Evolutionary conservation across 2,329 filamentous ascomycete species (phyloP).

Genomic region (Stagonosporopsis rhizophila): DNA sequence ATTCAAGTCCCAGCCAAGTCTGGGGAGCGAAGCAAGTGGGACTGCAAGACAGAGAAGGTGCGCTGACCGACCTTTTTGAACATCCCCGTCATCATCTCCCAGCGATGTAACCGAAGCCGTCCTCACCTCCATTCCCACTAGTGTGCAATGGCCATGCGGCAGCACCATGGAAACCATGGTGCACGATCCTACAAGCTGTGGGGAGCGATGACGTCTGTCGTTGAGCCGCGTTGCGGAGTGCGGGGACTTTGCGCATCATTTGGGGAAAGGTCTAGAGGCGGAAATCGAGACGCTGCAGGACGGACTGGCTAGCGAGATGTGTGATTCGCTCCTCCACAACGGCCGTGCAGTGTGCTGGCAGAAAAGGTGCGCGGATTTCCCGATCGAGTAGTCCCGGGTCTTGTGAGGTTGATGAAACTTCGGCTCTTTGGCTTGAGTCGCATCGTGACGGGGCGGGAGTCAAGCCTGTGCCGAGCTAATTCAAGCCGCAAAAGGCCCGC

Average conservation of each 20-base stretch:
- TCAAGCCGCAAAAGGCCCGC: slow-evolving; percentile 15
- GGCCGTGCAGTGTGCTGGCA: slow-evolving; percentile 9
- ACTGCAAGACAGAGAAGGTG: slow-evolving; percentile 1
- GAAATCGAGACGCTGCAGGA: slow-evolving; percentile 3
- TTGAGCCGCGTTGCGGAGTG: slow-evolving; percentile 21
- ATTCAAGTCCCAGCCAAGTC: slow-evolving; percentile 2
- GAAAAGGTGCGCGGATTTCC: slow-evolving; percentile 3
- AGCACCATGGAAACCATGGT: slow-evolving; percentile 11
- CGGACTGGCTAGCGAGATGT: not conserved
- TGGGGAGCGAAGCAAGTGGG: slow-evolving; percentile 1
- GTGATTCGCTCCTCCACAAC: slow-evolving; percentile 17
- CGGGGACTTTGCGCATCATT: slow-evolving; percentile 16
- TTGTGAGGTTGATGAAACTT: slow-evolving; percentile 11
- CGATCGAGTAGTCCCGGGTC: slow-evolving; percentile 2
- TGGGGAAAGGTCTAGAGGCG: slow-evolving; percentile 7
- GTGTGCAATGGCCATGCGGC: slow-evolving; percentile 6
- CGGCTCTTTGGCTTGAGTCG: slow-evolving; percentile 4
- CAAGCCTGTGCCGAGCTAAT: slow-evolving; percentile 13
- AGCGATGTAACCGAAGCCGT: slow-evolving; percentile 11
- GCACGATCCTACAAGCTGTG: slow-evolving; percentile 5
- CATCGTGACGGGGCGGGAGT: slow-evolving; percentile 12
- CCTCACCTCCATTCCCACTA: slow-evolving; percentile 8
- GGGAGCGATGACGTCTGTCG: slow-evolving; percentile 13
- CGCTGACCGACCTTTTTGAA: slow-evolving; percentile 14
- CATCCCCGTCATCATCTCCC: slow-evolving; percentile 3